Base-by-base conservation (phyloP, 805 yeast species). In the Candida methanosorbosa region DNA sequence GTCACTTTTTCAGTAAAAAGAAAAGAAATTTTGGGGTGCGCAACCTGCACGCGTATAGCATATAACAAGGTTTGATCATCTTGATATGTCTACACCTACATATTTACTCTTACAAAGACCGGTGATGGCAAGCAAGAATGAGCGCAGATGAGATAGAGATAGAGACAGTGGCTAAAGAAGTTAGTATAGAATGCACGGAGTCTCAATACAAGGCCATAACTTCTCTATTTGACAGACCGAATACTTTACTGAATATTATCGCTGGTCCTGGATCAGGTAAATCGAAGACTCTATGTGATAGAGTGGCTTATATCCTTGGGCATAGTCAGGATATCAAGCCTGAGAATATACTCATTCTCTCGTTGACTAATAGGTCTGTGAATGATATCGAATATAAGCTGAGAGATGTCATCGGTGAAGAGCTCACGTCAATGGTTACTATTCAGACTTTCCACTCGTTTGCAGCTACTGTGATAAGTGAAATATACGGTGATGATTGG, bases 201-300 rank as follows among this genome's bases (percentile, higher is more conserved):
- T 50, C 70, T 0, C 86, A 78, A 48, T 38, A 45, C 30, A 48
- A 50, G 13, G 71, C 75, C 5, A 69, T 78, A 9, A 47, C 54
- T 1, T 53, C 54, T 37, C 71, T 75, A 1, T 35, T 31, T 25
- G 50, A 60, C 5, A 48, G 39, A 5, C 58, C 62, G 7, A 50
- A 59, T 14, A 54, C 63, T 7, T 55, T 78, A 0, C 51, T 81
- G 5, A 63, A 71, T 25, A 62, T 81, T 2, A 58, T 65, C 8
- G 82, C 87, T 0, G 86, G 86, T 0, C 86, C 88, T 1, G 87
- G 88, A 4, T 70, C 82, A 8, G 88, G 90, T 2, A 81, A 81
- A 46, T 78, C 87, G 0, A 58, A 61, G 23, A 78, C 86, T 0
- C 44, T 81, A 21, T 67, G 74, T 4, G 60, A 66, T 21, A 62